Percentiles rank a stretch among this genome's conserved stretches.
phyloP scores from a whole-genome alignment of 2,329 filamentous ascomycete genomes.

The Sordariomycetes sp. region DNA sequence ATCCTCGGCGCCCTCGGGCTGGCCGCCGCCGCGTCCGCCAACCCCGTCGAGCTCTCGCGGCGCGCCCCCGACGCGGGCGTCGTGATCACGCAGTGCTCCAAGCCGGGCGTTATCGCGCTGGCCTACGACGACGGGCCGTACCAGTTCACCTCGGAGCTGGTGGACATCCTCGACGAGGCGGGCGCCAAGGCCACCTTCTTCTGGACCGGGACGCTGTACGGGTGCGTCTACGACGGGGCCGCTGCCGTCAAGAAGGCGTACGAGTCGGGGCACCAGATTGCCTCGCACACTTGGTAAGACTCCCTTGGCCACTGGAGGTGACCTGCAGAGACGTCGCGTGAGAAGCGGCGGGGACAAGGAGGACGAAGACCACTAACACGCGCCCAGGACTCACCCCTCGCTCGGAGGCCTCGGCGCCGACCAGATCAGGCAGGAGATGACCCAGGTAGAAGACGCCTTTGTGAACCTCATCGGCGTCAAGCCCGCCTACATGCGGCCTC shows the following conservation, averaged over 20 bases:
- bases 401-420: constrained; percentile 26
- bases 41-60: constrained; percentile 23
- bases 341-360: background rate
- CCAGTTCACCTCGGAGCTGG: constrained; percentile 32
- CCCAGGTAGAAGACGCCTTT: constrained; percentile 36
- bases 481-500: constrained; percentile 38
- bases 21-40: constrained; percentile 15
- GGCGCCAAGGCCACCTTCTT: constrained; percentile 44
- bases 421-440: constrained; percentile 35
- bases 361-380: constrained; percentile 2
- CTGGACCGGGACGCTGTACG: constrained; percentile 38
- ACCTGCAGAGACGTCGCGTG: background rate
- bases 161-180: constrained; percentile 37
- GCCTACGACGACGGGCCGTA: constrained; percentile 44
- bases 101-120: constrained; percentile 34
- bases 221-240: constrained; percentile 37
- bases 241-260: constrained; percentile 42
- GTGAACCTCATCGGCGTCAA: constrained; percentile 38
- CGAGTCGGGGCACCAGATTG: constrained; percentile 39
- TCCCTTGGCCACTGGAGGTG: background rate
- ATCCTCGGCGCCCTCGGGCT: constrained; percentile 14
- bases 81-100: constrained; percentile 32
- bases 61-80: constrained; percentile 27
- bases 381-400: constrained; percentile 31
- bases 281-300: constrained; percentile 38